Evolutionary conservation across 2,329 filamentous ascomycete genomes (phyloP), one percentile per base, ranked within the genome.

Genomic region (Beauveria medogensis): DNA sequence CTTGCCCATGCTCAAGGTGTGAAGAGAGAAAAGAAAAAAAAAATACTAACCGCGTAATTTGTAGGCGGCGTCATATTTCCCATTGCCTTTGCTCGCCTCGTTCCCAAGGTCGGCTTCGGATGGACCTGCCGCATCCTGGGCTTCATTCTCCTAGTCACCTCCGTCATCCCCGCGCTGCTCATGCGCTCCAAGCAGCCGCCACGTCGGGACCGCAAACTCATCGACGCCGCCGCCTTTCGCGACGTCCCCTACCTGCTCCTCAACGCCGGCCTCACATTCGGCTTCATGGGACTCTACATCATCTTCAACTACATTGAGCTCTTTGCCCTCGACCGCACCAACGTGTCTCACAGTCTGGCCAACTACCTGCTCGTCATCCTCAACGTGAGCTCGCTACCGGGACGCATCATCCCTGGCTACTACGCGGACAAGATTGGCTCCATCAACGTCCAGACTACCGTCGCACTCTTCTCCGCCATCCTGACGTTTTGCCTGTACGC

Each of bases 41-140:
- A 6, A 5, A 44, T 26, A 14, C 40, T 55, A 48, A 56, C 18
- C 9, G 3, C 10, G 34, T 12, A n/a, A 3, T 9, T 30, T 18
- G 12, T 14, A 62, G 64, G 64, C 30, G 58, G 56, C 12, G 61
- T 65, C 53, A 51, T 69, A 24, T 69, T 69, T 55, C 69, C 64
- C n/a, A 66, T 75, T 55, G 70, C 75, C 55, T 75, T 78, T 55
- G 68, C 69, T 14, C 73, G 71, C 64, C 72, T 82, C 3, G 75
- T 80, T 64, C 72, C 73, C n/a, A 67, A 68, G 20, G 75, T 86
- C 59, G 82, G 82, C 34, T 87, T 86, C 68, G 72, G 73, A 51
- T 84, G 81, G 81, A 74, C 80, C 6, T 75, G 73, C 5, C 72
- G 78, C 8, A 69, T 76, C 40, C 72, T 80, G 20, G 78, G 71